phyloP scores from a whole-genome alignment of 306 rosid genomes.

The Glycine tomentella region DNA sequence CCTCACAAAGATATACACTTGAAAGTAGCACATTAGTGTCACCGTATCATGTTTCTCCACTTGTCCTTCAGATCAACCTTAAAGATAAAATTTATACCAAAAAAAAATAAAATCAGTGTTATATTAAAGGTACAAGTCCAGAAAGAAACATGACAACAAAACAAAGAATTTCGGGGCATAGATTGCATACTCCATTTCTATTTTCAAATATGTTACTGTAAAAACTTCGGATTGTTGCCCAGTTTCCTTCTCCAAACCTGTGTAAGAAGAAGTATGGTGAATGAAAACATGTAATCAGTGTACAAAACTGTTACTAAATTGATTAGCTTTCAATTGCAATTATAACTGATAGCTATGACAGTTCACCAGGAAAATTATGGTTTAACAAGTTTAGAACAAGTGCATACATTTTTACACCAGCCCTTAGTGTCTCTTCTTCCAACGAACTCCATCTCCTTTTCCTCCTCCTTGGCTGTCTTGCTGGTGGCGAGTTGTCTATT shows the following conservation, averaged over 20 bases:
- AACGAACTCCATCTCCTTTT: constrained; percentile 69
- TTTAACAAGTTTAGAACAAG: constrained; percentile 35
- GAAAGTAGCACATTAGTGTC: not conserved
- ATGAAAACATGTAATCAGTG: constrained; percentile 36
- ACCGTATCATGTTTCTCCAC: constrained; percentile 81
- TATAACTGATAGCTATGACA: constrained; percentile 22
- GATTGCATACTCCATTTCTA: constrained; percentile 72
- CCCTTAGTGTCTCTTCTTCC: constrained; percentile 80
- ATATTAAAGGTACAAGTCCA: constrained; percentile 19
- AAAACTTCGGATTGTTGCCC: constrained; percentile 65
- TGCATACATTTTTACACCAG: constrained; percentile 70
- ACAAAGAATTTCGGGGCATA: not conserved
- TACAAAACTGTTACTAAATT: constrained; percentile 28
- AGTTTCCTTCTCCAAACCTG: constrained; percentile 85
- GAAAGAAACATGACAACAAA: constrained; percentile 20
- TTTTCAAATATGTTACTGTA: constrained; percentile 61
- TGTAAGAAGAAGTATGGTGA: constrained; percentile 34
- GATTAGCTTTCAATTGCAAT: constrained; percentile 12
- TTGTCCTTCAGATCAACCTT: constrained; percentile 96
- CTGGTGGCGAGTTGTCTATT: constrained; percentile 52
- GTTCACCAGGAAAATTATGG: constrained; percentile 19
- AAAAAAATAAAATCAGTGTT: not conserved
- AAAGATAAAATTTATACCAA: not conserved
- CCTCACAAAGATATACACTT: constrained; percentile 27
- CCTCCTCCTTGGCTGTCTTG: constrained; percentile 54